A percentile compares a stretch with the other conserved stretches of the same genome.
These are phyloP conservation scores for Backusella luteola DNA, from an alignment of 192 early-diverging fungal genomes.

Conservation along the genomic window DNA sequence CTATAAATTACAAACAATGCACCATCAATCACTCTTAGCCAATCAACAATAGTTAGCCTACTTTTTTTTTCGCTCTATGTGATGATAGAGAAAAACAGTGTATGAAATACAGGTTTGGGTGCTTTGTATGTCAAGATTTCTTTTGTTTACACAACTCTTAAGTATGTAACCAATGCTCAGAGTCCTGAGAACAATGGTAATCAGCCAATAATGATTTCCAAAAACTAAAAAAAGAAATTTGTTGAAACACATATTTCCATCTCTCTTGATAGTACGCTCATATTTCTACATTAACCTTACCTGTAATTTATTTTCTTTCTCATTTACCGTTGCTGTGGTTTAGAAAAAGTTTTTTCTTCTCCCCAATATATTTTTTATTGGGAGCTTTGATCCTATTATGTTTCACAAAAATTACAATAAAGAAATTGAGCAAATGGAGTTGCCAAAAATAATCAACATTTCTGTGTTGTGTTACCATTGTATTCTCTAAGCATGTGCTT, in stretches of 20 bases:
- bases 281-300: not conserved
- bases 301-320: not conserved
- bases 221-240: not conserved
- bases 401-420: not conserved
- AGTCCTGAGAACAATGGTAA: not conserved
- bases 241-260: not conserved
- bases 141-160: not conserved
- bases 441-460: constrained; percentile 7
- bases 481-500: constrained; percentile 5
- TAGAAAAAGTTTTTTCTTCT: not conserved
- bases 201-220: not conserved
- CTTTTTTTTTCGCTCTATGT: not conserved
- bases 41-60: not conserved
- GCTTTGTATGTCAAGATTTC: not conserved
- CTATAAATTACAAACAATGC: not conserved
- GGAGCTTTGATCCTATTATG: not conserved
- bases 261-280: not conserved
- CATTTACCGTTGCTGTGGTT: not conserved
- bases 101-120: not conserved
- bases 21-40: not conserved
- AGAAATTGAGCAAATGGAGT: constrained; percentile 1
- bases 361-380: not conserved
- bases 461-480: not conserved
- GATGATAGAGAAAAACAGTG: not conserved
- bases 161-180: not conserved